Conservation (phyloP, 2,329 filamentous ascomycete genomes). For the Xylaria sp. region DNA sequence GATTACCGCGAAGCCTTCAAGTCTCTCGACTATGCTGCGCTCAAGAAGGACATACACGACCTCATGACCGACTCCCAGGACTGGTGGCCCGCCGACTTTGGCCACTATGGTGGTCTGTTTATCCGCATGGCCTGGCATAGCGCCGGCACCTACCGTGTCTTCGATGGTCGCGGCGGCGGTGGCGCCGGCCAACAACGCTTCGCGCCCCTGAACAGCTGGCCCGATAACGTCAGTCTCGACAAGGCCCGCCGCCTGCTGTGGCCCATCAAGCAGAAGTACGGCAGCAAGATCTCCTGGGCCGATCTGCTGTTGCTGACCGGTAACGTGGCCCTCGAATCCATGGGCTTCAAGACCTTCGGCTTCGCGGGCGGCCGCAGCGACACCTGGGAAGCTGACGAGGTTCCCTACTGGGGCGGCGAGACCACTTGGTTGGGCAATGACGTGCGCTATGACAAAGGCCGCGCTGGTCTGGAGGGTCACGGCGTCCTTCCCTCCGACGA, state of each 20-base stretch:
- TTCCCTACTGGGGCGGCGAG: conserved; percentile 82
- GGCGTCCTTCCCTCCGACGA: conserved; percentile 52
- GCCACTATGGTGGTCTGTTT: conserved; percentile 83
- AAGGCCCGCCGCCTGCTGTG: conserved; percentile 83
- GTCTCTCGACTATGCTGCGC: conserved; percentile 73
- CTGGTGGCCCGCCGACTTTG: conserved; percentile 85
- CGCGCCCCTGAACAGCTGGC: conserved; percentile 84
- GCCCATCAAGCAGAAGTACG: conserved; percentile 88
- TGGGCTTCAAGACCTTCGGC: conserved; percentile 79
- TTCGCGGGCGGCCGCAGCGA: conserved; percentile 79
- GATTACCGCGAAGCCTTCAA: conserved; percentile 80
- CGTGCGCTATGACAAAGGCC: conserved; percentile 70
- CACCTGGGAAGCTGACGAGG: conserved; percentile 80
- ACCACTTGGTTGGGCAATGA: conserved; percentile 80
- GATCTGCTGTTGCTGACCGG: conserved; percentile 77
- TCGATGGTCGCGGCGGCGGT: conserved; percentile 79
- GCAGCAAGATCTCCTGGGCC: conserved; percentile 84
- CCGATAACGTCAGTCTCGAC: conserved; percentile 81
- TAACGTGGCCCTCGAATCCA: conserved; percentile 81
- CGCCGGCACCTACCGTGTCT: conserved; percentile 80
- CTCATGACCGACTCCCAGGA: conserved; percentile 83
- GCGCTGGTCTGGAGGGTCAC: conserved; percentile 55
- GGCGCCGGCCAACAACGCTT: conserved; percentile 82
- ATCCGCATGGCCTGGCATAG: conserved; percentile 86
- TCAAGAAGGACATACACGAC: conserved; percentile 78